Evolutionary conservation across 2,329 filamentous ascomycete species (phyloP).

Genomic region (Lecanoromycetidae sp.): DNA sequence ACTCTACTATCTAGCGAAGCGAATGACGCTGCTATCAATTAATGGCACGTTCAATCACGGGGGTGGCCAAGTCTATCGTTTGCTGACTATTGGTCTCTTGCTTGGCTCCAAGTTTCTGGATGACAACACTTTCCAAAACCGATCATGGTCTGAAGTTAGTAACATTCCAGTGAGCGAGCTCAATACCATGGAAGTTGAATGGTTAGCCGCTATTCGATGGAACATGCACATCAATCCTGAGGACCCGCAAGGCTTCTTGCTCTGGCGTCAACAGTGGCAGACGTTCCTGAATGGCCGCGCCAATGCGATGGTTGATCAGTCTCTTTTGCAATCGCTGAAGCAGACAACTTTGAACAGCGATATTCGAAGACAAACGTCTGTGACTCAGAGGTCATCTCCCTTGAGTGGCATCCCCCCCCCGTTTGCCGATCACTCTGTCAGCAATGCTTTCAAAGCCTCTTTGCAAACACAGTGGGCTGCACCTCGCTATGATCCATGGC

Average conservation of each 20-base stretch:
- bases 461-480: constrained; percentile 28
- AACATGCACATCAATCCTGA: constrained; percentile 76
- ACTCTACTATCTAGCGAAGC: constrained; percentile 75
- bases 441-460: constrained; percentile 11
- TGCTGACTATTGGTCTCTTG: constrained; percentile 72
- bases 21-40: constrained; percentile 61
- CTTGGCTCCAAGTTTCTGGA: constrained; percentile 92
- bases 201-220: constrained; percentile 74
- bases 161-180: constrained; percentile 74
- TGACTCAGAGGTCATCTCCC: constrained; percentile 20
- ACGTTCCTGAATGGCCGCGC: constrained; percentile 50
- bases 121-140: constrained; percentile 95
- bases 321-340: constrained; percentile 34
- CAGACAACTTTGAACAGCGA: constrained; percentile 46
- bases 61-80: constrained; percentile 67
- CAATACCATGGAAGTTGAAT: constrained; percentile 76
- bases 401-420: constrained; percentile 2
- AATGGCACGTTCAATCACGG: constrained; percentile 42
- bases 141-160: constrained; percentile 91
- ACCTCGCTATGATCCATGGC: constrained; percentile 32
- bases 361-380: constrained; percentile 7
- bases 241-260: constrained; percentile 56
- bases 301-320: constrained; percentile 34
- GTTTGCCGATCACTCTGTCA: constrained; percentile 5
- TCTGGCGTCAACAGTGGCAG: constrained; percentile 56